Base-by-base conservation (phyloP, 306 rosid genomes). In the Glycine tomentella region DNA sequence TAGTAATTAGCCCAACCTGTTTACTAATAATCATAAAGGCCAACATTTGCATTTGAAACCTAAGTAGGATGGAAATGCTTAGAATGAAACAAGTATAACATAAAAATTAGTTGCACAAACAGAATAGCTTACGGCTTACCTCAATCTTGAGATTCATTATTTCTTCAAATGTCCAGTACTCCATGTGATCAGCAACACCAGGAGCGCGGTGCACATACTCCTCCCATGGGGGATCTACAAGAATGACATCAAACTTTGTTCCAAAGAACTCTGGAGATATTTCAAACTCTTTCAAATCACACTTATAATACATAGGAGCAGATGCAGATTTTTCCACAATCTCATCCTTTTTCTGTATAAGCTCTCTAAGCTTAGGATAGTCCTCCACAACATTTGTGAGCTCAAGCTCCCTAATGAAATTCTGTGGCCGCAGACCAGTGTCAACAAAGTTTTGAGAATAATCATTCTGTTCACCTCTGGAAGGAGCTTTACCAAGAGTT, bases 171-270 rank as follows among this genome's bases (percentile, higher is more conserved):
- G 98, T 93, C 99, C 99, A 96, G 82, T 90, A 93, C 86, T 93
- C 98, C 80, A 89, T 90, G 81, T 93, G 98, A 82, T 96, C 99
- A 85, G 99, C 97, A 45, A 93, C 99, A 73, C 99, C 99, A 83
- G 99, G 99, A 75, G 99, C 99, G 2, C 99, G 97, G 85, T 96
- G 99, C 69, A 90, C 97, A 75, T 96, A 96, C 82, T 96, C 99
- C 89, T 96, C 99, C 99, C 99, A 94, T 15, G 98, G 99, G 64
- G 99, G 99, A 80, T 96, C 99, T 77, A 96, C 90, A 81, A 96
- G 99, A 87, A 96, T 96, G 72, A 96, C 99, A 79, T 96, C 99
- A 79, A 96, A 96, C 89, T 96, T 96, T 52, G 99, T 90, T 75
- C 98, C 98, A 77, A 96, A 93, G 86, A 91, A 96, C 80, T 96